Percentiles rank a stretch among this genome's conserved stretches.
These are phyloP conservation scores for Marvania coccoides DNA, from an alignment of 139 green algal species.

Conservation along the genomic window DNA sequence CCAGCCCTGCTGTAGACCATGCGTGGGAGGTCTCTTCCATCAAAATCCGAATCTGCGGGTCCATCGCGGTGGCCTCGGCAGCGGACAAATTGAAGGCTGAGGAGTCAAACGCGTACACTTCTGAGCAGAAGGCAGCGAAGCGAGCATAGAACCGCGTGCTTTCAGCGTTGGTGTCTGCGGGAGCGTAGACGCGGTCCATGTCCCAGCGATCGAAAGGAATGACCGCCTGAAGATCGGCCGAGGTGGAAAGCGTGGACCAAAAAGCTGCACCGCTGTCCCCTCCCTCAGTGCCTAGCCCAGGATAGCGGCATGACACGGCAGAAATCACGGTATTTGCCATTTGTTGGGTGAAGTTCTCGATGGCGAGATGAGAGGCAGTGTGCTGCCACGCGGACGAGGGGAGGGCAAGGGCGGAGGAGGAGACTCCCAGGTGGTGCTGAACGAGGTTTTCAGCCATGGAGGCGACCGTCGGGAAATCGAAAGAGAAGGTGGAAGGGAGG, in stretches of 20 bases:
- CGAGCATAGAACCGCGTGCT: constrained; percentile 16
- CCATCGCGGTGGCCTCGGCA: constrained; percentile 42
- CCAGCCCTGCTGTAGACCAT: background rate
- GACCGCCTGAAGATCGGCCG: constrained; percentile 6
- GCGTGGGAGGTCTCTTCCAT: constrained; percentile 14
- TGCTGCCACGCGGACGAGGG: background rate
- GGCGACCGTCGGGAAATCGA: constrained; percentile 46
- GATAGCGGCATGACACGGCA: background rate
- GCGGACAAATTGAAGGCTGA: constrained; percentile 43
- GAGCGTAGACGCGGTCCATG: constrained; percentile 14
- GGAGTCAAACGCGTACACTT: constrained; percentile 54
- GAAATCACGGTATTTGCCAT: background rate
- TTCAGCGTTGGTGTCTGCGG: background rate
- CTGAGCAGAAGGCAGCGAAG: constrained; percentile 52
- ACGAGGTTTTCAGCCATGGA: constrained; percentile 1
- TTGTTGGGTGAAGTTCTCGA: background rate
- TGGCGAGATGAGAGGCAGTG: background rate
- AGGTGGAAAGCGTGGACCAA: background rate
- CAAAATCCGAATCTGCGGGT: constrained; percentile 75
- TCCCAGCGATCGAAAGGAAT: constrained; percentile 26
- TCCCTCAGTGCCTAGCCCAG: background rate
- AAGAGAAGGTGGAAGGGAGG: constrained; percentile 43
- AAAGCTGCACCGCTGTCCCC: background rate
- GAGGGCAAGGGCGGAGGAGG: background rate
- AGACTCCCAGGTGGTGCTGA: too few species aligned